Evolutionary conservation across 2,329 filamentous ascomycete genomes (phyloP).

Genomic region (Xylaria sp.): DNA sequence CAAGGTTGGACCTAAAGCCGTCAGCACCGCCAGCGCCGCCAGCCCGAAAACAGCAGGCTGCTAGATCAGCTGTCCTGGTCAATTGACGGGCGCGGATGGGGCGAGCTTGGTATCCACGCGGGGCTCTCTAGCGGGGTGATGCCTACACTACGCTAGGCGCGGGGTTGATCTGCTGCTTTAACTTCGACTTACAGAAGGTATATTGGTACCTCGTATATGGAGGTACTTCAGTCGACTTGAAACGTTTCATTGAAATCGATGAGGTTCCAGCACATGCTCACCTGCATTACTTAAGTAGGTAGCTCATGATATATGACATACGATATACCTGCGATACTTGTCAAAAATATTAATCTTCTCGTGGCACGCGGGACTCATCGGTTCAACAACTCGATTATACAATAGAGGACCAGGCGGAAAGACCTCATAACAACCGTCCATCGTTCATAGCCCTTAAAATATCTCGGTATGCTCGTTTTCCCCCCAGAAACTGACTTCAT

Average conservation of each 20-base stretch:
- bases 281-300: neutral
- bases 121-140: constrained; percentile 12
- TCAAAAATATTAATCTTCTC: neutral
- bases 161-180: constrained; percentile 14
- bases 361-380: neutral
- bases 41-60: constrained; percentile 23
- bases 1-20: neutral
- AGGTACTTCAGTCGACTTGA: neutral
- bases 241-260: neutral
- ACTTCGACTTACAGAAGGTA: neutral
- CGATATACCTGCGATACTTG: neutral
- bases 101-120: constrained; percentile 11
- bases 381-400: neutral
- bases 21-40: neutral
- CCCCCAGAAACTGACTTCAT: neutral
- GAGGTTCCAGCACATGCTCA: neutral
- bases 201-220: neutral
- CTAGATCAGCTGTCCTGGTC: constrained; percentile 35
- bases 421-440: neutral
- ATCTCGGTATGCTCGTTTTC: neutral
- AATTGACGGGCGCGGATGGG: constrained; percentile 22
- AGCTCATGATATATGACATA: neutral
- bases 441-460: neutral
- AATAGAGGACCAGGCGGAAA: neutral
- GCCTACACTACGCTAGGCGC: constrained; percentile 7